Base-by-base conservation (phyloP, 345 rosid species). In the Brassica carinata region DNA sequence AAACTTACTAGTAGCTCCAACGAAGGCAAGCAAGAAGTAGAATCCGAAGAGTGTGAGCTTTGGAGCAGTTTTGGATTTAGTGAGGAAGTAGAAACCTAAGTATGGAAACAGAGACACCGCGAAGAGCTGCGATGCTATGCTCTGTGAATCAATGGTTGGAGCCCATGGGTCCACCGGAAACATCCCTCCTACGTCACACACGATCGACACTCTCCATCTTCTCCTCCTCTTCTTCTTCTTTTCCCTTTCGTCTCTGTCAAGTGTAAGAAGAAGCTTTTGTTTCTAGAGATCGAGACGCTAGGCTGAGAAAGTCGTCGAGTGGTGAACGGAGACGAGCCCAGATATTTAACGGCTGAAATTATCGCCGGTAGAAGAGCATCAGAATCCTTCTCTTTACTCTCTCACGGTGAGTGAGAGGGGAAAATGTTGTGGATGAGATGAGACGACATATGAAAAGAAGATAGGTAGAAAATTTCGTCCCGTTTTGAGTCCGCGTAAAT, bases 91-190 rank as follows among this genome's bases (percentile, higher is more conserved):
- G 85, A 93, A 93, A 2, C 98, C 96, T 53, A 93, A 69, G 80
- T 91, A 96, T 2, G 96, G 98, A 75, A 96, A 90, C 86, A 96
- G 81, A 62, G 97, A 96, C 5, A 84, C 67, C 0, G 94, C 93
- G 58, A 93, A 93, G 23, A 89, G 98, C 87, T 88, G 97, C 1
- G 98, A 83, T 67, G 97, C 96, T 71, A 89, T 83, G 86, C 97
- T 91, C 85, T 90, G 80, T 27, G 96, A 89, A 74, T 91, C 98
- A 75, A 90, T 84, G 81, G 78, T 84, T 7, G 94, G 98, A 45
- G 94, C 89, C 98, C 99, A 92, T 69, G 97, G 91, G 71, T 94
- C 97, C 59, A 92, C 97, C 0, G 97, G 95, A 29, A 92, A 76
- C 36, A 91, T 68, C 85, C 85, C 77, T 0, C 86, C 87, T 86